Evolutionary conservation across 2,329 filamentous ascomycete species (phyloP).

Genomic region (Claviceps monticola): DNA sequence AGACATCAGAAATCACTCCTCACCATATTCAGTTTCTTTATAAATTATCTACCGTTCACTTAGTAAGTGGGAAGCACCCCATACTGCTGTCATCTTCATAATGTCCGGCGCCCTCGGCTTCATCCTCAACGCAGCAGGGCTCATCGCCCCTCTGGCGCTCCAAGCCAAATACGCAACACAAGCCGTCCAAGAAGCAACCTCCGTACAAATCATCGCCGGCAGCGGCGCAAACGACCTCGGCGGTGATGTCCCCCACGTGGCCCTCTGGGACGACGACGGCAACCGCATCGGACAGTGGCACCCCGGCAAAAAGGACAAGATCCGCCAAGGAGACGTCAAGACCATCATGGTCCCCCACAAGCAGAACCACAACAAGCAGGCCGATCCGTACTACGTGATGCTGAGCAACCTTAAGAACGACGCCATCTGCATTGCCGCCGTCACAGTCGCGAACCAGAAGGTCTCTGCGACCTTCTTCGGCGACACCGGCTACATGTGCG

Average conservation of each 20-base stretch:
- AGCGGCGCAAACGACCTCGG: background rate
- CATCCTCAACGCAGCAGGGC: conserved; percentile 1
- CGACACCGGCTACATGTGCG: conserved; percentile 11
- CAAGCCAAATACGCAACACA: background rate
- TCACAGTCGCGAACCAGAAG: conserved; percentile 9
- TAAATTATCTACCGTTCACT: no score
- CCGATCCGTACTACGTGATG: conserved; percentile 9
- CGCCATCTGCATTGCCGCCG: conserved; percentile 11
- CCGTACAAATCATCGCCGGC: background rate
- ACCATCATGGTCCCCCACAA: conserved; percentile 4
- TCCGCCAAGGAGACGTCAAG: conserved; percentile 1
- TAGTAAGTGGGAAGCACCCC: no score
- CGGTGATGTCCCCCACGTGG: conserved; percentile 7
- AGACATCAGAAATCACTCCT: no score
- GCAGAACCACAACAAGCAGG: conserved; percentile 4
- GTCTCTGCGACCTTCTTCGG: conserved; percentile 8
- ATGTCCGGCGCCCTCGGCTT: conserved; percentile 1
- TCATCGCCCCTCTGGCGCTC: background rate
- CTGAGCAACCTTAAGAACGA: conserved; percentile 10
- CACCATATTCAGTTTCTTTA: no score
- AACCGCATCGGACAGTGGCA: conserved; percentile 8
- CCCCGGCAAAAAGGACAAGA: conserved; percentile 1
- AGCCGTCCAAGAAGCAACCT: background rate
- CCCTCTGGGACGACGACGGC: conserved; percentile 10
- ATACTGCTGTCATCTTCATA: background rate